A percentile compares a stretch with the other conserved stretches of the same genome.
Evolutionary conservation across 2,329 filamentous ascomycete genomes (phyloP).

Genomic region (Aspergillus sp.): DNA sequence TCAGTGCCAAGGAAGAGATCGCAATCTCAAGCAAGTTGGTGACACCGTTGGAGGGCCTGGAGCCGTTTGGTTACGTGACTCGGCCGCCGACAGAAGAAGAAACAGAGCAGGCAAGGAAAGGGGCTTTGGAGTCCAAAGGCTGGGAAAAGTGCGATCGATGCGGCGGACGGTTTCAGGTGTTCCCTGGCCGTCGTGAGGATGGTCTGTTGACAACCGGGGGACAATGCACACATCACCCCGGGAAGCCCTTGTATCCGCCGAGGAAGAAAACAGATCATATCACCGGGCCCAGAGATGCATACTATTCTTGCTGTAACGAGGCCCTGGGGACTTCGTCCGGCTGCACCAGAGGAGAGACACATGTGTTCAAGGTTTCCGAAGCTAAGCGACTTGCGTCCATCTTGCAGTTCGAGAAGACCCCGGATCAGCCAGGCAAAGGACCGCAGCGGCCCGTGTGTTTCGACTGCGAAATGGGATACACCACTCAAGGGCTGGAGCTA

Average conservation of each 20-base stretch:
- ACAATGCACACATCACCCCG: slow-evolving; percentile 71
- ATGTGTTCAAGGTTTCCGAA: slow-evolving; percentile 81
- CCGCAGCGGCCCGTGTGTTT: slow-evolving; percentile 56
- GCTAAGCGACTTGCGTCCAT: slow-evolving; percentile 65
- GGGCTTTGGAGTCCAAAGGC: slow-evolving; percentile 57
- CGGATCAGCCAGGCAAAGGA: slow-evolving; percentile 32
- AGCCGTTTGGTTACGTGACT: slow-evolving; percentile 65
- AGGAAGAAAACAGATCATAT: slow-evolving; percentile 47
- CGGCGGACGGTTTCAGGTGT: slow-evolving; percentile 77
- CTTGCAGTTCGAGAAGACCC: slow-evolving; percentile 72
- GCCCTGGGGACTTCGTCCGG: slow-evolving; percentile 62
- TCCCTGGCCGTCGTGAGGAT: slow-evolving; percentile 67
- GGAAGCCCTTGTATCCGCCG: slow-evolving; percentile 54
- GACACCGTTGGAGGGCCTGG: slow-evolving; percentile 56
- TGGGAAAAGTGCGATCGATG: slow-evolving; percentile 90
- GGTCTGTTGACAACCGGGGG: slow-evolving; percentile 72
- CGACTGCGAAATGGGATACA: slow-evolving; percentile 98
- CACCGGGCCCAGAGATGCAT: slow-evolving; percentile 48
- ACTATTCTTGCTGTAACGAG: slow-evolving; percentile 72
- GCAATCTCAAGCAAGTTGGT: slow-evolving; percentile 53
- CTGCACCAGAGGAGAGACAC: slow-evolving; percentile 60
- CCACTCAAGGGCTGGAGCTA: slow-evolving; percentile 75
- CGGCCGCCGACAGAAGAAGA: slow-evolving; percentile 55
- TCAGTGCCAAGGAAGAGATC: slow-evolving; percentile 60
- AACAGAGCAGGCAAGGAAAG: slow-evolving; percentile 56